Percentiles rank a stretch among this genome's conserved stretches.
These are phyloP conservation scores for Pseudocercospora vitis DNA, from an alignment of 2,329 filamentous ascomycete genomes.

Conservation along the genomic window DNA sequence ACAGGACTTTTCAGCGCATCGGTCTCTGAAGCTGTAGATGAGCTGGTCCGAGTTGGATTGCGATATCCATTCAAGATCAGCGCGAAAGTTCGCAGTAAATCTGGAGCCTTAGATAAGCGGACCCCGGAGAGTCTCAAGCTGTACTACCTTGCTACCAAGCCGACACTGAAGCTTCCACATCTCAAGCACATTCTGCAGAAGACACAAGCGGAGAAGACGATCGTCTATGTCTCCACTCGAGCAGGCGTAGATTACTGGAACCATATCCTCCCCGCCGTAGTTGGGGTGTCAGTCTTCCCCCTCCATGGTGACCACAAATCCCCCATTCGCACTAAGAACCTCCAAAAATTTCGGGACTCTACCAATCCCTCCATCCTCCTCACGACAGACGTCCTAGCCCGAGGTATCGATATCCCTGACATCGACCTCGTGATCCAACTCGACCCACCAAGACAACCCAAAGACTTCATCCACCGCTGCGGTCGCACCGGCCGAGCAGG, in stretches of 20 bases:
- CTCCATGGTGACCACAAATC: constrained; percentile 90
- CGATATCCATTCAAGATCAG: constrained; percentile 93
- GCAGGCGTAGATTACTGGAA: constrained; percentile 94
- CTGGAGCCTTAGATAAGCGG: constrained; percentile 74
- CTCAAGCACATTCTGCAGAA: constrained; percentile 68
- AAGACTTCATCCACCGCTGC: constrained; percentile 71
- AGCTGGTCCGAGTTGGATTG: constrained; percentile 87
- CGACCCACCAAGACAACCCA: constrained; percentile 82
- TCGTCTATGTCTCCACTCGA: constrained; percentile 91
- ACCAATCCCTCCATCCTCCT: constrained; percentile 76
- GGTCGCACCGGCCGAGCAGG: constrained; percentile 64
- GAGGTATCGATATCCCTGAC: constrained; percentile 86
- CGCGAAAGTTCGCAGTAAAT: constrained; percentile 80
- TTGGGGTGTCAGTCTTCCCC: constrained; percentile 71
- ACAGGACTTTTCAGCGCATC: constrained; percentile 94
- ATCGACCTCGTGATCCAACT: constrained; percentile 90
- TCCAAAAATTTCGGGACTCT: constrained; percentile 73
- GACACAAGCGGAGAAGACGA: constrained; percentile 69
- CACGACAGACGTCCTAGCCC: constrained; percentile 88
- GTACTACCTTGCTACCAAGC: constrained; percentile 73
- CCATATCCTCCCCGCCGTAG: constrained; percentile 69
- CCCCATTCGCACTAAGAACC: constrained; percentile 85
- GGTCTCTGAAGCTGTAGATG: constrained; percentile 90
- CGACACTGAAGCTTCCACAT: constrained; percentile 77
- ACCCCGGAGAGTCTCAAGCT: constrained; percentile 93